Percentiles rank a stretch among this genome's conserved stretches.
Evolutionary conservation across 2,329 filamentous ascomycete species (phyloP).

Genomic region (Fusarium keratoplasticum): DNA sequence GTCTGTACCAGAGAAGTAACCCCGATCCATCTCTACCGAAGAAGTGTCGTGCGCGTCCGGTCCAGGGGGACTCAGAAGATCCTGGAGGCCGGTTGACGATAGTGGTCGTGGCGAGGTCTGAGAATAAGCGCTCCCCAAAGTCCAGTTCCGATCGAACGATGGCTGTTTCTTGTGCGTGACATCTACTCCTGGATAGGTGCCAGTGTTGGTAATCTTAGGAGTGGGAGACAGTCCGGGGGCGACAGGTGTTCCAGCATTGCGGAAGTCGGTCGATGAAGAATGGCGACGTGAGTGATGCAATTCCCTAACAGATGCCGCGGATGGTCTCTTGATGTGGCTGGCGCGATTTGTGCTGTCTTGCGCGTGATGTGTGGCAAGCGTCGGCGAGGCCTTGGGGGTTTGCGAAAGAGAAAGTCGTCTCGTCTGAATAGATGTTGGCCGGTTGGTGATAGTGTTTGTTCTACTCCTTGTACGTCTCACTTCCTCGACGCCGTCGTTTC

Average conservation of each 20-base stretch:
- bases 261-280: slow-evolving; percentile 81
- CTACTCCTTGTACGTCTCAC: slow-evolving; percentile 63
- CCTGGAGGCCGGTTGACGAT: slow-evolving; percentile 64
- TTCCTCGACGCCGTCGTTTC: slow-evolving; percentile 70
- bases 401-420: slow-evolving; percentile 63
- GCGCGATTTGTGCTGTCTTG: slow-evolving; percentile 60
- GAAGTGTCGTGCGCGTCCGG: slow-evolving; percentile 57
- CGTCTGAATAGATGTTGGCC: slow-evolving; percentile 59
- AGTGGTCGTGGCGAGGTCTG: slow-evolving; percentile 58
- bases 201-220: slow-evolving; percentile 57
- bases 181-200: slow-evolving; percentile 56
- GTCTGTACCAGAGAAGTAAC: slow-evolving; percentile 94
- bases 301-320: slow-evolving; percentile 84
- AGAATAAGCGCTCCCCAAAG: slow-evolving; percentile 65
- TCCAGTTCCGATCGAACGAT: slow-evolving; percentile 79
- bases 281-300: slow-evolving; percentile 87
- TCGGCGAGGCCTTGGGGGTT: slow-evolving; percentile 61
- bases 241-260: slow-evolving; percentile 50
- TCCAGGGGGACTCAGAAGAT: slow-evolving; percentile 54
- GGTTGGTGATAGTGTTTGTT: slow-evolving; percentile 68
- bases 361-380: slow-evolving; percentile 53
- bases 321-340: slow-evolving; percentile 71
- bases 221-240: slow-evolving; percentile 40
- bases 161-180: slow-evolving; percentile 71
- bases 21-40: slow-evolving; percentile 78